Evolutionary conservation across 129 eudicot genomes (phyloP).

Genomic region (Saposhnikovia divaricata): DNA sequence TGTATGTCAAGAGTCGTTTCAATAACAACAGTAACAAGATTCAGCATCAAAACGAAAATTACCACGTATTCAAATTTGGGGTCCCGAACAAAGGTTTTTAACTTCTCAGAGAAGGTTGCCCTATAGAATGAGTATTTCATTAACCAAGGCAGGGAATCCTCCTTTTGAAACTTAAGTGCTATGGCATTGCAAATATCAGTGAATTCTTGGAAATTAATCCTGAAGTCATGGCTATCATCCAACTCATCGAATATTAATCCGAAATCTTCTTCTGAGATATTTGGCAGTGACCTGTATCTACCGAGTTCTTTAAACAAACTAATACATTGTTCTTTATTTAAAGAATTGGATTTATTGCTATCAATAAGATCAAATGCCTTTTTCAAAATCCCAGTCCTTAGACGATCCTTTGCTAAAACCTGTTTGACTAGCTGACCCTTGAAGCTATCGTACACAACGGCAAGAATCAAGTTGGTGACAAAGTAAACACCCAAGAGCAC

Average conservation of each 20-base stretch:
- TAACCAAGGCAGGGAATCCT: slow-evolving; percentile 55
- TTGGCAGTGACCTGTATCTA: slow-evolving; percentile 86
- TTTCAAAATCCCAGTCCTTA: slow-evolving; percentile 59
- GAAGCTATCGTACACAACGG: slow-evolving; percentile 95
- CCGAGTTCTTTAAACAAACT: slow-evolving; percentile 75
- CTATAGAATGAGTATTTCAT: slow-evolving; percentile 50
- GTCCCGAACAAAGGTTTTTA: slow-evolving; percentile 59
- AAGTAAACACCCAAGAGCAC: slow-evolving; percentile 94
- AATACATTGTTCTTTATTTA: slow-evolving; percentile 62
- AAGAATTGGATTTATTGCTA: slow-evolving; percentile 34
- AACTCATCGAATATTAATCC: slow-evolving; percentile 64
- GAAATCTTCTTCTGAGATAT: slow-evolving; percentile 81
- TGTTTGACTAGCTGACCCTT: slow-evolving; percentile 82
- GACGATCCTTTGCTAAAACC: slow-evolving; percentile 54
- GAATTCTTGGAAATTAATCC: slow-evolving; percentile 79
- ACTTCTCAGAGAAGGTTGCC: slow-evolving; percentile 43
- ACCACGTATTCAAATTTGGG: slow-evolving; percentile 51
- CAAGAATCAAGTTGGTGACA: slow-evolving; percentile 94
- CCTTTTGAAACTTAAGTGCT: slow-evolving; percentile 80
- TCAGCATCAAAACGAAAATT: slow-evolving; percentile 57
- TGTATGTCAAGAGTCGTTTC: slow-evolving; percentile 96
- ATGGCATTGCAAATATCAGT: slow-evolving; percentile 89
- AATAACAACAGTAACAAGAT: slow-evolving; percentile 62
- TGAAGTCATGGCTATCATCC: slow-evolving; percentile 76
- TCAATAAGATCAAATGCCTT: slow-evolving; percentile 66